phyloP scores from a whole-genome alignment of 164 flowering plant species.

The Vitis labrusca region DNA sequence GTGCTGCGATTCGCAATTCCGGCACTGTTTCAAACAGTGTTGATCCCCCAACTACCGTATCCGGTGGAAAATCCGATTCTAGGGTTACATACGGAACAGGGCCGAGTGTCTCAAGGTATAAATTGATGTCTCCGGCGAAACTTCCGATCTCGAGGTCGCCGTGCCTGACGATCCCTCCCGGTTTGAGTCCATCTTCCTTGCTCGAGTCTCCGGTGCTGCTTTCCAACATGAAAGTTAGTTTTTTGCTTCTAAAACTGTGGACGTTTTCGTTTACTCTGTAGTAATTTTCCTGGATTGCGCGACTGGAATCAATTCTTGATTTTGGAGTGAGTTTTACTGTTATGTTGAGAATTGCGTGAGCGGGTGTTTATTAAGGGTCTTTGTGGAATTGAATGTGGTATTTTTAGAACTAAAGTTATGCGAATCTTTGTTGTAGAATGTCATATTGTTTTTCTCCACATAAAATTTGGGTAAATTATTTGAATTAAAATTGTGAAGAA shows the following conservation, averaged over 20 bases:
- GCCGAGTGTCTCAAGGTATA: too few species aligned
- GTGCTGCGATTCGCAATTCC: neutral
- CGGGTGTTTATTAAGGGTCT: neutral
- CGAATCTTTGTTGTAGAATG: too few species aligned
- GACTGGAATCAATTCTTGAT: neutral
- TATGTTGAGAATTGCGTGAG: neutral
- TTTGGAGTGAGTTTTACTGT: neutral
- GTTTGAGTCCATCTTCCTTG: slow-evolving; percentile 73
- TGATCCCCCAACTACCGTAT: neutral
- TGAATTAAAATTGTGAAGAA: too few species aligned
- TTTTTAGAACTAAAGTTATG: too few species aligned
- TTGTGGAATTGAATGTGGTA: too few species aligned
- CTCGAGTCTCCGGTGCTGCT: slow-evolving; percentile 68
- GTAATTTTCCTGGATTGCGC: neutral
- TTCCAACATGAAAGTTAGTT: slow-evolving; percentile 62
- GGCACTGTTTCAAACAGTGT: neutral
- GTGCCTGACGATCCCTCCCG: slow-evolving; percentile 76
- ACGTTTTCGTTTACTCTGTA: neutral
- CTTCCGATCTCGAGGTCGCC: slow-evolving; percentile 86
- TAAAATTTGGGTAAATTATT: too few species aligned
- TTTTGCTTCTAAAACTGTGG: neutral
- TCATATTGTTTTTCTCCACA: too few species aligned
- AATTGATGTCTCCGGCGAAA: slow-evolving; percentile 80
- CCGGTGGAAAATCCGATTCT: neutral
- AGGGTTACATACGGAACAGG: neutral